Conservation (phyloP, 2,329 filamentous ascomycete genomes). For the Albophoma yamanashiensis region DNA sequence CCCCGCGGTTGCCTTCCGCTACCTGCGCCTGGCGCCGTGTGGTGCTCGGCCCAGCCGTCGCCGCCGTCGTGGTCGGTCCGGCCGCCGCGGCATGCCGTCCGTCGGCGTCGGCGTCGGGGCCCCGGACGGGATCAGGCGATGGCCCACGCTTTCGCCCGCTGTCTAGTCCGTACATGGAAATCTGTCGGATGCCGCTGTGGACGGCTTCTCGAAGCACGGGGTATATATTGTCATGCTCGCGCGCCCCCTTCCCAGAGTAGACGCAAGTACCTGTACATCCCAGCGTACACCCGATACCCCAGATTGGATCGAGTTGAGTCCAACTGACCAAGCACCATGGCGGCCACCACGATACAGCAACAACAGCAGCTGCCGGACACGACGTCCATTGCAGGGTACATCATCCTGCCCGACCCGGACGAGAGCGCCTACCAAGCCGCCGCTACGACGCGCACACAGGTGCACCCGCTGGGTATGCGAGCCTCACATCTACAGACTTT, state of each 20-base stretch:
- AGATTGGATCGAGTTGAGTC: background rate
- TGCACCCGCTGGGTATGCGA: slow-evolving; percentile 25
- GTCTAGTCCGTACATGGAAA: background rate
- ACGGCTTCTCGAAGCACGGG: background rate
- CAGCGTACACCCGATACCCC: background rate
- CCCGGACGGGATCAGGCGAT: background rate
- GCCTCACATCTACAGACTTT: too few relatives aligned
- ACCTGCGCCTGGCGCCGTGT: background rate
- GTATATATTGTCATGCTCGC: background rate
- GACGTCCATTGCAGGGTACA: slow-evolving; percentile 32
- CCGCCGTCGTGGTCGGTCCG: background rate
- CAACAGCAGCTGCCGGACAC: slow-evolving; percentile 18
- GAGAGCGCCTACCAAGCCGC: slow-evolving; percentile 23
- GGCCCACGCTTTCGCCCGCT: background rate
- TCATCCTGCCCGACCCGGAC: slow-evolving; percentile 31
- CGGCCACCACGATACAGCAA: slow-evolving; percentile 7
- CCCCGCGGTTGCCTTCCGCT: background rate
- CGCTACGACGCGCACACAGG: slow-evolving; percentile 15
- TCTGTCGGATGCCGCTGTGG: background rate
- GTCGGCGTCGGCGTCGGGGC: background rate
- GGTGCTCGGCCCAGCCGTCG: background rate
- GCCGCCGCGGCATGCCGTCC: background rate
- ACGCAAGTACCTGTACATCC: background rate
- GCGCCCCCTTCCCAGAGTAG: background rate
- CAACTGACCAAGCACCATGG: slow-evolving; percentile 6